Percentiles rank a stretch among this genome's conserved stretches.
Evolutionary conservation across 768 basidiomycete genomes (phyloP).

Genomic region (Artomyces pyxidatus): DNA sequence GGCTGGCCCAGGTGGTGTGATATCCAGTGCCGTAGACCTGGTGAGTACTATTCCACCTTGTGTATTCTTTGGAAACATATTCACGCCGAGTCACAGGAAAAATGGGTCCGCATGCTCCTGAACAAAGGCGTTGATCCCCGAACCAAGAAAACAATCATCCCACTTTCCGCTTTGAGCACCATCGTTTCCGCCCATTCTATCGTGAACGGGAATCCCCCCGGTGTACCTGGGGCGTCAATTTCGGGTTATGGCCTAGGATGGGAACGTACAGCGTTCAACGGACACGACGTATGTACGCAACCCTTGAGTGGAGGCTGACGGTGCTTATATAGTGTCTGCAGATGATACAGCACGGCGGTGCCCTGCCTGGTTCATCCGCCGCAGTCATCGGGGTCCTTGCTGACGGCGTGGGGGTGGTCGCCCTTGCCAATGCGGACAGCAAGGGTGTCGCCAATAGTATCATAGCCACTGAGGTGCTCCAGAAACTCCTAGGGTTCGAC

Average conservation of each 20-base stretch:
- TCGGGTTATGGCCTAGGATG: slow-evolving; percentile 38
- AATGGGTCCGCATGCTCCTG: slow-evolving; percentile 32
- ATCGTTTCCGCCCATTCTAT: slow-evolving; percentile 27
- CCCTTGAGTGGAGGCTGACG: no score
- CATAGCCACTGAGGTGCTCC: background rate
- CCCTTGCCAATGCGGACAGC: slow-evolving; percentile 17
- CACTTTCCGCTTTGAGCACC: slow-evolving; percentile 22
- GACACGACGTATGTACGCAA: slow-evolving; percentile 29
- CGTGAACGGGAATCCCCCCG: slow-evolving; percentile 4
- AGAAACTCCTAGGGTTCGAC: background rate
- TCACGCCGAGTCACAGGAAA: slow-evolving; percentile 20
- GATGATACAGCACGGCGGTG: slow-evolving; percentile 29
- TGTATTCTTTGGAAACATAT: background rate
- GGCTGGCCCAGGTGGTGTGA: slow-evolving; percentile 37
- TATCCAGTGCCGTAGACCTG: slow-evolving; percentile 36
- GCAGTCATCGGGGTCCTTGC: slow-evolving; percentile 26
- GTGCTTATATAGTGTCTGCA: no score
- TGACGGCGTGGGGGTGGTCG: slow-evolving; percentile 28
- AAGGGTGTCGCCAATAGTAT: background rate
- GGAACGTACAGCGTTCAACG: slow-evolving; percentile 28
- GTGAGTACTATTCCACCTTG: slow-evolving; percentile 19
- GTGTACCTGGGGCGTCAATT: slow-evolving; percentile 20
- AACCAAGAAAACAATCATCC: slow-evolving; percentile 27
- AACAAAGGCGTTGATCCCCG: slow-evolving; percentile 24
- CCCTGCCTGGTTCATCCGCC: slow-evolving; percentile 27